A percentile compares a stretch with the other conserved stretches of the same genome.
Evolutionary conservation across 345 rosid species (phyloP).

Genomic region (Toxicodendron radicans): DNA sequence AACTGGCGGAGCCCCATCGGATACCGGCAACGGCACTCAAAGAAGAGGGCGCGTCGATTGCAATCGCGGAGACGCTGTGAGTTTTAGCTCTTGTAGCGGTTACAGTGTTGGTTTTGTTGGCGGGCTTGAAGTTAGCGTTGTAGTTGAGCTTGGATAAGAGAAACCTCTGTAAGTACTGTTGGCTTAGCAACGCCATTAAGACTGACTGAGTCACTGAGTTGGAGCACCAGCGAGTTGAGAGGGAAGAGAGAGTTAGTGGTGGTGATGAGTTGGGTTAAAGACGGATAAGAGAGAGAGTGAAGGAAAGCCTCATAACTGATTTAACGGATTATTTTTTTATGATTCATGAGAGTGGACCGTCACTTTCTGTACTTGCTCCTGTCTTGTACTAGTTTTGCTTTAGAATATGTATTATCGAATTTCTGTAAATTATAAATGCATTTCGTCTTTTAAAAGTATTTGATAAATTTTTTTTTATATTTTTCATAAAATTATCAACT

Average conservation of each 20-base stretch:
- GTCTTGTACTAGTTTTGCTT: background rate
- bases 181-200: constrained; percentile 66
- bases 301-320: constrained; percentile 37
- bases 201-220: constrained; percentile 29
- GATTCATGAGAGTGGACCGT: background rate
- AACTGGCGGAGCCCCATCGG: constrained; percentile 69
- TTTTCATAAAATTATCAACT: too few relatives aligned
- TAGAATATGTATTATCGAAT: too few relatives aligned
- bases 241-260: constrained; percentile 17
- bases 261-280: constrained; percentile 1
- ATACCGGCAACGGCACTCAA: constrained; percentile 53
- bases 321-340: constrained; percentile 35
- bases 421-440: too few relatives aligned
- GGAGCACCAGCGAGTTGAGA: constrained; percentile 22
- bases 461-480: too few relatives aligned
- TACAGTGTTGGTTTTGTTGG: constrained; percentile 22
- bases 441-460: too few relatives aligned
- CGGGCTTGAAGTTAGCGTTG: constrained; percentile 23
- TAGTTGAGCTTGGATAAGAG: constrained; percentile 35
- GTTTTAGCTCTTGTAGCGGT: constrained; percentile 1
- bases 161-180: constrained; percentile 53
- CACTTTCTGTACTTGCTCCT: background rate
- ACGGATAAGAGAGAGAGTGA: constrained; percentile 34
- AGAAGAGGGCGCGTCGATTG: constrained; percentile 77
- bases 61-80: constrained; percentile 67